Evolutionary conservation across 2,329 filamentous ascomycete genomes (phyloP).

Genomic region (Arthrobotrys entomopaga): DNA sequence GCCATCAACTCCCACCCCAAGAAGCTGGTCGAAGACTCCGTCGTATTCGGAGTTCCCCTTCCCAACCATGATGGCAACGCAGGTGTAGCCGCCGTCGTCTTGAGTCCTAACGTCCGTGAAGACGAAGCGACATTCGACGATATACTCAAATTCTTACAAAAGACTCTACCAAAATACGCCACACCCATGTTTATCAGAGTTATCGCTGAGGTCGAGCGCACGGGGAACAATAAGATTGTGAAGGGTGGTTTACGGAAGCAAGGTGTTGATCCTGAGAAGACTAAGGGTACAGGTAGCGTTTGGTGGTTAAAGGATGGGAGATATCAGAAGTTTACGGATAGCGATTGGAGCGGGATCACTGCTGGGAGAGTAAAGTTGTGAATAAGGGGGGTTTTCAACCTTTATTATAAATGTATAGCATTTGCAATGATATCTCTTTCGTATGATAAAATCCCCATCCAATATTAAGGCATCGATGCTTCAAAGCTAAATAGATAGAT

Average conservation of each 20-base stretch:
- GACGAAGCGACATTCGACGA: slow-evolving; percentile 66
- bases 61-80: slow-evolving; percentile 85
- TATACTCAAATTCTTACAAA: slow-evolving; percentile 70
- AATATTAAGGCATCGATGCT: too few relatives aligned
- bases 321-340: slow-evolving; percentile 74
- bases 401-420: neutral
- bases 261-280: slow-evolving; percentile 75
- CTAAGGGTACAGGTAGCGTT: slow-evolving; percentile 63
- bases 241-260: slow-evolving; percentile 78
- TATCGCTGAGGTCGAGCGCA: slow-evolving; percentile 68
- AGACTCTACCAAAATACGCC: slow-evolving; percentile 76
- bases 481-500: too few relatives aligned
- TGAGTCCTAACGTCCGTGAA: slow-evolving; percentile 65
- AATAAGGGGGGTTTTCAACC: neutral
- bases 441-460: too few relatives aligned
- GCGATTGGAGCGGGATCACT: slow-evolving; percentile 75
- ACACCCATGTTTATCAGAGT: slow-evolving; percentile 80
- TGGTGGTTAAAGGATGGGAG: slow-evolving; percentile 73
- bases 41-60: slow-evolving; percentile 83
- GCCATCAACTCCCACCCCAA: slow-evolving; percentile 73
- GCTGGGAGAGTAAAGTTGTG: slow-evolving; percentile 77
- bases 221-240: slow-evolving; percentile 89
- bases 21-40: slow-evolving; percentile 74
- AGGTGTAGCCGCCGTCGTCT: slow-evolving; percentile 78
- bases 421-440: neutral